Conservation (phyloP, 345 rosid genomes). For the Eutrema japonicum region DNA sequence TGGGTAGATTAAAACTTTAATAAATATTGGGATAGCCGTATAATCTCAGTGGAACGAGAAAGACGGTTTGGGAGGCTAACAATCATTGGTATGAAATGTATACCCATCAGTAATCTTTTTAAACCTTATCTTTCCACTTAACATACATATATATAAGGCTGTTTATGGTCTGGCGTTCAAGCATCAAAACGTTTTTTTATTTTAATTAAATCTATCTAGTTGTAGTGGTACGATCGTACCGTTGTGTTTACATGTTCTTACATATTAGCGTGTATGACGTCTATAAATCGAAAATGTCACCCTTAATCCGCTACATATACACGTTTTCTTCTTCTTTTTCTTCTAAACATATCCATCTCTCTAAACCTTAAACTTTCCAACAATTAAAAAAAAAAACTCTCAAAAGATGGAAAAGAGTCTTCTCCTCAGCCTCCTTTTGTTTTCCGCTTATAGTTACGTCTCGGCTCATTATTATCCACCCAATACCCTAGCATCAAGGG, state of each 20-base stretch:
- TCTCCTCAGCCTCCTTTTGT: constrained; percentile 28
- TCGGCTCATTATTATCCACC: constrained; percentile 9
- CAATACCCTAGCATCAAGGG: constrained; percentile 43
- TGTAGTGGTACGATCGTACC: neutral
- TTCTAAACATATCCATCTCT: constrained; percentile 8
- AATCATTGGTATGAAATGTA: neutral
- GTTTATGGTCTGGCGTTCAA: constrained; percentile 6
- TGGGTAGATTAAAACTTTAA: too few relatives aligned
- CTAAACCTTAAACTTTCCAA: neutral
- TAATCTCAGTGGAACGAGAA: too few relatives aligned
- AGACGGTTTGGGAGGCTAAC: too few relatives aligned
- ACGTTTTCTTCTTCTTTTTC: neutral
- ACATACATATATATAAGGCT: neutral
- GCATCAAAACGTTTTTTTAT: neutral
- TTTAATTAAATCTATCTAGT: neutral
- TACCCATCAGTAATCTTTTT: neutral
- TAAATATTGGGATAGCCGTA: too few relatives aligned
- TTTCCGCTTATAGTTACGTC: neutral
- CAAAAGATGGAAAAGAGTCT: constrained; percentile 24
- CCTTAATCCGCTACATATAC: constrained; percentile 10
- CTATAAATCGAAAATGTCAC: constrained; percentile 13
- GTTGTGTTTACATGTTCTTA: neutral
- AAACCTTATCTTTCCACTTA: neutral
- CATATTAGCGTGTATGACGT: constrained; percentile 16
- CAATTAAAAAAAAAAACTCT: neutral